phyloP scores from a whole-genome alignment of 352 stramenopile genomes.

The Phytophthora sojae region DNA sequence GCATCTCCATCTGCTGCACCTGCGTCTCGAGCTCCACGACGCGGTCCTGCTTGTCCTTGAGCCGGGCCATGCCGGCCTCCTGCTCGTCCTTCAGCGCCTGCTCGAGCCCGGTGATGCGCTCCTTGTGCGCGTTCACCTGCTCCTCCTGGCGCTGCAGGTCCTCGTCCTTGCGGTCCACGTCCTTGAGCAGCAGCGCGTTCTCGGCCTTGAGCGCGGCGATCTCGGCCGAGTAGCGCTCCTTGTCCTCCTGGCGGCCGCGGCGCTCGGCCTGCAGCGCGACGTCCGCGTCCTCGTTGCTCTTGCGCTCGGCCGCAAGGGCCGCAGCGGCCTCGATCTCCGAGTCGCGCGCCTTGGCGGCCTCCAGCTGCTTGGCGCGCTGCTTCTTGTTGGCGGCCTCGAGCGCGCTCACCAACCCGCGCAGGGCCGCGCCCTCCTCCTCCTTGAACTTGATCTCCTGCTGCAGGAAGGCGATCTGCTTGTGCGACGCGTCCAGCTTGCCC shows the following conservation, averaged over 20 bases:
- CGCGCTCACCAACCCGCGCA: conserved; percentile 75
- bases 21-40: conserved; percentile 70
- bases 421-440: conserved; percentile 78
- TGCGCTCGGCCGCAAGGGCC: conserved; percentile 39
- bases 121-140: conserved; percentile 68
- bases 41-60: conserved; percentile 79
- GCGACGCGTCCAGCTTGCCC: conserved; percentile 82
- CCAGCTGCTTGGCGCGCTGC: conserved; percentile 67
- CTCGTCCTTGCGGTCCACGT: conserved; percentile 75
- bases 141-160: conserved; percentile 74
- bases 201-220: conserved; percentile 72
- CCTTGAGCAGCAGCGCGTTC: conserved; percentile 78
- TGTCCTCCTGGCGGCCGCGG: conserved; percentile 42
- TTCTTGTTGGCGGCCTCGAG: conserved; percentile 88
- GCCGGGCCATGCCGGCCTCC: conserved; percentile 62
- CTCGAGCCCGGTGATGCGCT: conserved; percentile 67
- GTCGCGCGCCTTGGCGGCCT: conserved; percentile 49
- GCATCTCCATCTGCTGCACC: conserved; percentile 68
- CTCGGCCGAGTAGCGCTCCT: conserved; percentile 55
- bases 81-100: conserved; percentile 68
- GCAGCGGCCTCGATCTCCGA: conserved; percentile 34
- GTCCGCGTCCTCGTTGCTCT: conserved; percentile 49
- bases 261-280: conserved; percentile 46
- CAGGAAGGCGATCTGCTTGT: conserved; percentile 86
- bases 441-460: conserved; percentile 90